Conservation (phyloP, 345 rosid species). For the Salix dunnii region DNA sequence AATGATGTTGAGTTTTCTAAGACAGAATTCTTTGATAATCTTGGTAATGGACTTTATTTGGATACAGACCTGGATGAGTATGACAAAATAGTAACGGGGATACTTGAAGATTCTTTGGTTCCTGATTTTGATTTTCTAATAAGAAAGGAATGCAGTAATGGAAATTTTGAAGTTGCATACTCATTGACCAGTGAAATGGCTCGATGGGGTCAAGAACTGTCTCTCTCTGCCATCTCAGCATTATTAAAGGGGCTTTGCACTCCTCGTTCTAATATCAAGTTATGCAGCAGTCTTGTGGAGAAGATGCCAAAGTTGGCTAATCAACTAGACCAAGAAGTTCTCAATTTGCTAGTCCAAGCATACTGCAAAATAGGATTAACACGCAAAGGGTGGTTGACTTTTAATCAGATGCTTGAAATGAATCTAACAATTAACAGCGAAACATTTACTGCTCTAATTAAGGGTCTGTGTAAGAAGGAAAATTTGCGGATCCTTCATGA, state of each 20-base stretch:
- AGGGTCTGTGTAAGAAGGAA: constrained; percentile 55
- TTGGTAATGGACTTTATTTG: constrained; percentile 81
- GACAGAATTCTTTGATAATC: constrained; percentile 68
- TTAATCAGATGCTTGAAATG: constrained; percentile 48
- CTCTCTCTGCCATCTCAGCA: constrained; percentile 35
- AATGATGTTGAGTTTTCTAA: constrained; percentile 44
- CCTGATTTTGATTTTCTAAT: constrained; percentile 58
- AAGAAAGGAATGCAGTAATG: constrained; percentile 33
- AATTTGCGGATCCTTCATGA: constrained; percentile 29
- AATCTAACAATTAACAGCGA: constrained; percentile 30
- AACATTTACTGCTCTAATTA: constrained; percentile 46
- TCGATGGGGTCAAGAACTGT: constrained; percentile 65
- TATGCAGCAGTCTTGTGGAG: constrained; percentile 36
- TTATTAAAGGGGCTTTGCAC: constrained; percentile 43
- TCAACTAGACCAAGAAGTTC: constrained; percentile 52
- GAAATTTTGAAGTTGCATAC: constrained; percentile 41
- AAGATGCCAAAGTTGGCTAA: constrained; percentile 53
- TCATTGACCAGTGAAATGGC: constrained; percentile 53
- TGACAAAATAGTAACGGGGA: constrained; percentile 37
- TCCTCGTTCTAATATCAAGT: constrained; percentile 40
- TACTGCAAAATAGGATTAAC: constrained; percentile 56
- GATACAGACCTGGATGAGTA: constrained; percentile 60
- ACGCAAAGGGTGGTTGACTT: constrained; percentile 41
- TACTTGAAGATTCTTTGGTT: constrained; percentile 45
- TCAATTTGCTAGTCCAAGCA: constrained; percentile 53